Percentiles rank a stretch among this genome's conserved stretches.
These are phyloP conservation scores for Acanthamoeba healyi DNA, from an alignment of 208 protist species.

Conservation along the genomic window DNA sequence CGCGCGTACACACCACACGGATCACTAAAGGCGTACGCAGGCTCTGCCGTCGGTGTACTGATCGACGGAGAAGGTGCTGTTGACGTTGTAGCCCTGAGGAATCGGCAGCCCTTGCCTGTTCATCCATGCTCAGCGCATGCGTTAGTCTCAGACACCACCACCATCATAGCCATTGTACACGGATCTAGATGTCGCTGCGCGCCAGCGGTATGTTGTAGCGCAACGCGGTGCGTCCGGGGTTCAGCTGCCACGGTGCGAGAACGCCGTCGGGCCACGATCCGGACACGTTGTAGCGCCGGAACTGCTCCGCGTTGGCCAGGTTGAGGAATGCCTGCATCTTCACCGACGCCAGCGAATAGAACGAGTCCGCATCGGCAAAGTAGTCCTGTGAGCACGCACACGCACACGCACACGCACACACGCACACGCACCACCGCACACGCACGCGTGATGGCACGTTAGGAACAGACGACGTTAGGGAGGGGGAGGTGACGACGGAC, in stretches of 20 bases:
- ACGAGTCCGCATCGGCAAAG: conserved; percentile 72
- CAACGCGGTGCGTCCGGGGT: background rate
- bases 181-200: conserved; percentile 75
- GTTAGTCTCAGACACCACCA: too few species aligned
- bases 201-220: conserved; percentile 68
- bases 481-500: background rate
- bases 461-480: background rate
- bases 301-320: background rate
- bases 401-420: background rate
- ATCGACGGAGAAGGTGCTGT: conserved; percentile 6
- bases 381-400: background rate
- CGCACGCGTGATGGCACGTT: background rate
- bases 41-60: background rate
- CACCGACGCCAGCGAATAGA: conserved; percentile 64
- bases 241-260: background rate
- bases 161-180: background rate
- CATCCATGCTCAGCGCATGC: too few species aligned
- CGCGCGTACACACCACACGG: background rate
- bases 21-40: background rate
- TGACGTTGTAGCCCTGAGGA: background rate
- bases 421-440: background rate
- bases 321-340: conserved; percentile 70
- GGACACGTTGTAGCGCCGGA: conserved; percentile 37
- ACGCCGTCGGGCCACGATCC: conserved; percentile 50
- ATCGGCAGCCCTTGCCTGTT: conserved; percentile 48